A percentile compares a stretch with the other conserved stretches of the same genome.
phyloP scores from a whole-genome alignment of 352 stramenopile genomes.

The Phytophthora pluvialis region DNA sequence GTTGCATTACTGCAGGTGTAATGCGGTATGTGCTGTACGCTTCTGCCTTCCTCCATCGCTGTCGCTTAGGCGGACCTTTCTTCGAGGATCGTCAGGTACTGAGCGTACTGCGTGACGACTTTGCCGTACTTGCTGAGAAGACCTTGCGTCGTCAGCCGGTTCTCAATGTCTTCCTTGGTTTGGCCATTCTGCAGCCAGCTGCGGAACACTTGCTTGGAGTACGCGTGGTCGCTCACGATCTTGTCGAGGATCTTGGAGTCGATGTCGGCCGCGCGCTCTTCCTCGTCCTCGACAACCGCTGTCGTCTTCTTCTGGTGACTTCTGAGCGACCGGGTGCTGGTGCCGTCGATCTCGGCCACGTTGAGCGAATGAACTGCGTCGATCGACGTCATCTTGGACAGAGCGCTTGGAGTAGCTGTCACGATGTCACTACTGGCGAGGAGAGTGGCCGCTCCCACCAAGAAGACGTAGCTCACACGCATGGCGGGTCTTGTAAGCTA shows the following conservation, averaged over 20 bases:
- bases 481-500: neutral
- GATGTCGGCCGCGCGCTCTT: conserved; percentile 11
- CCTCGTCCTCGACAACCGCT: neutral
- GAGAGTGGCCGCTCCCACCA: conserved; percentile 6
- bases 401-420: neutral
- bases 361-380: conserved; percentile 2
- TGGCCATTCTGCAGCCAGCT: conserved; percentile 31
- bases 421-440: conserved; percentile 5
- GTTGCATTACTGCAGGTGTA: neutral
- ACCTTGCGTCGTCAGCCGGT: conserved; percentile 3
- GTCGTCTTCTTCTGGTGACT: conserved; percentile 1
- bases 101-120: conserved; percentile 23
- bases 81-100: conserved; percentile 20
- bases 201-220: conserved; percentile 25
- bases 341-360: neutral
- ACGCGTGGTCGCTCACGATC: conserved; percentile 14
- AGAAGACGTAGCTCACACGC: conserved; percentile 14
- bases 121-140: conserved; percentile 17
- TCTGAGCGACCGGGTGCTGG: neutral
- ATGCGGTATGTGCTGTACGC: neutral
- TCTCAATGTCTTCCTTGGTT: conserved; percentile 25
- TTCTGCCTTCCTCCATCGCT: neutral
- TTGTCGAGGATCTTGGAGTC: conserved; percentile 20
- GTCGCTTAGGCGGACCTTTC: conserved; percentile 5
- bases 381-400: neutral